These are phyloP conservation scores for Malus fusca DNA, from an alignment of 306 rosid genomes.

Conservation along the genomic window DNA sequence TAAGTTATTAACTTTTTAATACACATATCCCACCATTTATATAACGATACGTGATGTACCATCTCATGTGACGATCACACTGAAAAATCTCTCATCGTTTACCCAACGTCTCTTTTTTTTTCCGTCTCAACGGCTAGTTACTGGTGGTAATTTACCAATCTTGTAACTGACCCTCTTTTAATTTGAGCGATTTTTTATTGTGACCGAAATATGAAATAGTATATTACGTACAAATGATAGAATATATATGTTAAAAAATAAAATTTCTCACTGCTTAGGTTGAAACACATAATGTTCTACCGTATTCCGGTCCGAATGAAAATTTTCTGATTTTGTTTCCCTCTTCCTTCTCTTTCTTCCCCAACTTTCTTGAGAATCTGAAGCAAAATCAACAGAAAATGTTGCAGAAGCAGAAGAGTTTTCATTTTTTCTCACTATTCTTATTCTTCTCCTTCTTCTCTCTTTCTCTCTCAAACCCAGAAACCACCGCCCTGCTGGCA, in stretches of 20 bases:
- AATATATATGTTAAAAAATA: too few species aligned
- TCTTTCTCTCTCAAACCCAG: slow-evolving; percentile 10
- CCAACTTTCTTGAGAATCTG: not conserved
- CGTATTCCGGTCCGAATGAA: too few species aligned
- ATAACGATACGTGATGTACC: too few species aligned
- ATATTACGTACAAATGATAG: too few species aligned
- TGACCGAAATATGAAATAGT: rapidly evolving
- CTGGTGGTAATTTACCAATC: not conserved
- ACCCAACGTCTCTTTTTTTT: not conserved
- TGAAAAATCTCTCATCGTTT: not conserved
- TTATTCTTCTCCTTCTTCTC: not conserved
- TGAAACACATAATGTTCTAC: rapidly evolving
- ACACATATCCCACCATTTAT: too few species aligned
- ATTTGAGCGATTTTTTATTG: too few species aligned
- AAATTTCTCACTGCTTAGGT: too few species aligned
- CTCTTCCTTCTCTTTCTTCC: not conserved
- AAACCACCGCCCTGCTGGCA: slow-evolving; percentile 1
- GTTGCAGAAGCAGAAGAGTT: not conserved
- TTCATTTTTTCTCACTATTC: not conserved
- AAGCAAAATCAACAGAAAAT: not conserved
- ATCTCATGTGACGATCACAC: too few species aligned
- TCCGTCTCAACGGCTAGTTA: not conserved
- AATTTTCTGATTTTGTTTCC: not conserved
- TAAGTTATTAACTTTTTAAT: too few species aligned
- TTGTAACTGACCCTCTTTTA: too few species aligned